Evolutionary conservation across 495 filamentous ascomycete species (phyloP).

Genomic region (Xylaria nigripes): DNA sequence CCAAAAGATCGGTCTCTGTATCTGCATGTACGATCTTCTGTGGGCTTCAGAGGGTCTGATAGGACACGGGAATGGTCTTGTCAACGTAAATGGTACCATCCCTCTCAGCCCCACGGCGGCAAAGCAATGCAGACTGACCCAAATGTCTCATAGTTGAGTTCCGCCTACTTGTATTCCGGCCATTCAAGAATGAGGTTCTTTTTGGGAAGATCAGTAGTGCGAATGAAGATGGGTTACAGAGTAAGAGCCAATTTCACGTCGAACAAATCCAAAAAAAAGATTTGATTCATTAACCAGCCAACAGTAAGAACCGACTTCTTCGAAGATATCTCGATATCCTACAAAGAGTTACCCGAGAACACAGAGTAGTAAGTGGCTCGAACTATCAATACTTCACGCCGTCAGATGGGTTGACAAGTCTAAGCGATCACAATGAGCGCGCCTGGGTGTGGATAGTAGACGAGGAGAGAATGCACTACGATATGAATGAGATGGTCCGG

Average conservation of each 20-base stretch:
- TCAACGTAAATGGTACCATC: slow-evolving; percentile 76
- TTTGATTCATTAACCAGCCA: neutral
- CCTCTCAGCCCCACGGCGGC: neutral
- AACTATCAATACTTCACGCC: neutral
- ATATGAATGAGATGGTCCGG: slow-evolving; percentile 78
- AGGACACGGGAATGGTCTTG: slow-evolving; percentile 78
- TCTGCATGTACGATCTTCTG: slow-evolving; percentile 81
- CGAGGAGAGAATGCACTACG: slow-evolving; percentile 66
- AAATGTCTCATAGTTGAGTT: slow-evolving; percentile 63
- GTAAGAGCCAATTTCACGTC: slow-evolving; percentile 36
- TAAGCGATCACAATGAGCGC: slow-evolving; percentile 58
- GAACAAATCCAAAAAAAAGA: neutral
- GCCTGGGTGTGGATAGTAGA: slow-evolving; percentile 75
- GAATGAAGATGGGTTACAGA: slow-evolving; percentile 63
- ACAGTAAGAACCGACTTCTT: slow-evolving; percentile 82
- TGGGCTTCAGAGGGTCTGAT: slow-evolving; percentile 85
- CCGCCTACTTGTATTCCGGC: slow-evolving; percentile 84
- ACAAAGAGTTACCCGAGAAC: slow-evolving; percentile 58
- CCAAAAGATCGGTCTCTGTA: slow-evolving; percentile 78
- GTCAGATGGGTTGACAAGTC: slow-evolving; percentile 8
- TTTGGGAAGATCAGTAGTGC: slow-evolving; percentile 67
- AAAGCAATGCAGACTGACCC: neutral
- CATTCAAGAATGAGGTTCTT: slow-evolving; percentile 86
- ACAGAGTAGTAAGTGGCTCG: slow-evolving; percentile 56
- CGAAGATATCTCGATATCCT: slow-evolving; percentile 76